These are phyloP conservation scores for Yamadazyma blattariae DNA, from an alignment of 1,139 yeast genomes.

Conservation along the genomic window DNA sequence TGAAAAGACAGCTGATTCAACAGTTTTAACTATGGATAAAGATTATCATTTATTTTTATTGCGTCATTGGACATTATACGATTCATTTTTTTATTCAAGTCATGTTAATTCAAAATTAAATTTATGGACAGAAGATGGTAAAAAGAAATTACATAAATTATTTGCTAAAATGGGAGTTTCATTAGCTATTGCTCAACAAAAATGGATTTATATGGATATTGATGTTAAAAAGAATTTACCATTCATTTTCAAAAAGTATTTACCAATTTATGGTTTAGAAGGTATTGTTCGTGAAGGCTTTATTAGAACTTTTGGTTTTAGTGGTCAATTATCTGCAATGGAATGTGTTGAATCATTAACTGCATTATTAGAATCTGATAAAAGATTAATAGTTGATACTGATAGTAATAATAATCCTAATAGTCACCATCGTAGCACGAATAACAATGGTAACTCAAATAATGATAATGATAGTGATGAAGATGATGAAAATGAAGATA, in stretches of 20 bases:
- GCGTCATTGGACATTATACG: slow-evolving; percentile 92
- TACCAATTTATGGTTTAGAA: slow-evolving; percentile 77
- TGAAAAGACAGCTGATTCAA: slow-evolving; percentile 61
- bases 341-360: slow-evolving; percentile 89
- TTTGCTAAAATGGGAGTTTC: slow-evolving; percentile 97
- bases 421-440: neutral
- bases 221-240: slow-evolving; percentile 73
- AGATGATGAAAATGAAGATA: slow-evolving; percentile 20
- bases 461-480: slow-evolving; percentile 15
- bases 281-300: slow-evolving; percentile 86
- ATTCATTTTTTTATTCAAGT: slow-evolving; percentile 84
- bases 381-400: slow-evolving; percentile 20
- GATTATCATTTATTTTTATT: slow-evolving; percentile 85
- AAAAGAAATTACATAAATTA: slow-evolving; percentile 80
- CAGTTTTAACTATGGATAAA: slow-evolving; percentile 63
- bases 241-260: slow-evolving; percentile 63
- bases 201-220: slow-evolving; percentile 89
- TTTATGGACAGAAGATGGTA: slow-evolving; percentile 91
- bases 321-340: slow-evolving; percentile 86
- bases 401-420: slow-evolving; percentile 3
- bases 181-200: slow-evolving; percentile 81
- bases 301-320: slow-evolving; percentile 78
- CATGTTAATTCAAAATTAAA: slow-evolving; percentile 85
- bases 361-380: slow-evolving; percentile 76
- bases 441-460: too few species aligned